Base-by-base conservation (phyloP, 192 early-diverging fungal genomes). In the Coemansia sp. region DNA sequence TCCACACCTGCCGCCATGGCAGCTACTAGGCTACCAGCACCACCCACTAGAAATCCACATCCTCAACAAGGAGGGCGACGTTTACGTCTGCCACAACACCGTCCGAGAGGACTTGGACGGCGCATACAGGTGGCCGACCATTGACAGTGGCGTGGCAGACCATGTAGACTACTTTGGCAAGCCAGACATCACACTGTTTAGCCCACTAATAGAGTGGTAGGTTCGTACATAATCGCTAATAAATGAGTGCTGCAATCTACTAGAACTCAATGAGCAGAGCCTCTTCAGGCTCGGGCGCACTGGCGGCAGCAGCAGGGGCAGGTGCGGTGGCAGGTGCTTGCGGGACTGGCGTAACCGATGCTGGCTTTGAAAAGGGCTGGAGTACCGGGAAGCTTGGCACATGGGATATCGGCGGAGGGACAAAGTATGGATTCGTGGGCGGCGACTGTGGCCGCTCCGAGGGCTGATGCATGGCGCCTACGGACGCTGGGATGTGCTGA, bases 21-120 rank as follows among this genome's bases (percentile, higher is more conserved):
- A 82, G 65, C 59, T 82, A n/a, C 61, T 82, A 21, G 79, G 79
- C 10, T 82, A 82, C 68, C 79, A 82, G 68, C 79, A 82, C 61
- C 74, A 82, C 18, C 79, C 79, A 2, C 65, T 76, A 12, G 79
- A 82, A 26, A 76, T 82, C 14, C 79, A 82, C 59, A 73, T 82
- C 25, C 72, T 82, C 20, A 73, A 82, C 62, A 73, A 73, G 42
- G 60, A 56, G 1, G 70, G 68, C 26, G 74, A 82, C 43, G 73
- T 82, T 53, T 82, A 82, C 26, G 79, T 76, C 25, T 82, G 79
- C 74, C 73, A 82, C 12, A 76, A 76, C 33, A 73, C 74, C 7
- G 79, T 76, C 5, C 63, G 79, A 36, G 79, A 82, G 47, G 79
- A 82, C 42, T 57, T 82, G 39, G 75, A 73, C 13, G 79, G 79